Percentiles rank a stretch among this genome's conserved stretches.
phyloP scores from a whole-genome alignment of 2,329 filamentous ascomycete genomes.

The Diaporthe citri region DNA sequence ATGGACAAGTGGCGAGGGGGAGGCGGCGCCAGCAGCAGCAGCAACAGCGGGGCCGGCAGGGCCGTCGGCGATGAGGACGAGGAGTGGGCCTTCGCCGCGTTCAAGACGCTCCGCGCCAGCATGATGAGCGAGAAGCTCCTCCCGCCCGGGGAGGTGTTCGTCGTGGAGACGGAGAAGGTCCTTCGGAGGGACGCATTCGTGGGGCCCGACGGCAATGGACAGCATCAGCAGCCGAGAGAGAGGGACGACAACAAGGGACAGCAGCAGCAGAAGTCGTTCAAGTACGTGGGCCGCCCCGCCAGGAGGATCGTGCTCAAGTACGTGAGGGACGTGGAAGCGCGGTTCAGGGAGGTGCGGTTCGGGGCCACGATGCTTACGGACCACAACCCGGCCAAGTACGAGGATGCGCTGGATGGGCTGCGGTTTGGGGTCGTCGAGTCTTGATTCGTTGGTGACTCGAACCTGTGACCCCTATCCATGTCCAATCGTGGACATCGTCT shows the following conservation, averaged over 20 bases:
- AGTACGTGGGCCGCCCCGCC: slow-evolving; percentile 72
- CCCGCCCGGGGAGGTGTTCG: slow-evolving; percentile 82
- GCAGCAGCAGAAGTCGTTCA: slow-evolving; percentile 28
- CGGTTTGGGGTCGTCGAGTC: slow-evolving; percentile 58
- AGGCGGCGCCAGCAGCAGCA: slow-evolving; percentile 43
- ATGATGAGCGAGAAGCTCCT: slow-evolving; percentile 79
- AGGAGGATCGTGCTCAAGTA: slow-evolving; percentile 78
- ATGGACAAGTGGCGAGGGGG: slow-evolving; percentile 71
- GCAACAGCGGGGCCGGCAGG: slow-evolving; percentile 42
- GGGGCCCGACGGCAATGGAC: slow-evolving; percentile 48
- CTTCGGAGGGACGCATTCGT: slow-evolving; percentile 76
- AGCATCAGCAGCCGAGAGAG: slow-evolving; percentile 1
- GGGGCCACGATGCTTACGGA: slow-evolving; percentile 81
- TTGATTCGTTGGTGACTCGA: too few species aligned
- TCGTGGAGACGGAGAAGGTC: slow-evolving; percentile 76
- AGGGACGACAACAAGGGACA: slow-evolving; percentile 35
- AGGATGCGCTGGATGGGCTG: slow-evolving; percentile 75
- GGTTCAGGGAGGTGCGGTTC: slow-evolving; percentile 79
- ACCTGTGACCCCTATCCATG: too few species aligned
- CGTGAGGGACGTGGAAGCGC: slow-evolving; percentile 76
- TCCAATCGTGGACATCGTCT: not conserved
- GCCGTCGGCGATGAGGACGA: slow-evolving; percentile 63
- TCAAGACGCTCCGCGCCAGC: slow-evolving; percentile 74
- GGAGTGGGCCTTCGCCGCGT: slow-evolving; percentile 76
- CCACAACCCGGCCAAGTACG: slow-evolving; percentile 81